These are phyloP conservation scores for Adansonia digitata DNA, from an alignment of 345 rosid species.

Conservation along the genomic window DNA sequence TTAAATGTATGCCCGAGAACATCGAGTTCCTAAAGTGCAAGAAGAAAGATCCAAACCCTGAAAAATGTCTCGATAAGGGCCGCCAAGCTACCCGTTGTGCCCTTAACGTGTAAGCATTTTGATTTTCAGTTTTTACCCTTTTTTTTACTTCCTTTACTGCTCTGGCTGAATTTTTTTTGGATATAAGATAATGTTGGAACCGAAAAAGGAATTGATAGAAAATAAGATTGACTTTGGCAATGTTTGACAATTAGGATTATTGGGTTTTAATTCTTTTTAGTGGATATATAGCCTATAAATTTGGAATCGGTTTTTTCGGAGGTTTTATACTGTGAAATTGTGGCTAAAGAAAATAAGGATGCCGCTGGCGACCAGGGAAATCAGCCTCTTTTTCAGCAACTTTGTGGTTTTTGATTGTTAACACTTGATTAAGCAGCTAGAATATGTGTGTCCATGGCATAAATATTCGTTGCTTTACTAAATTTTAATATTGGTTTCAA, in stretches of 20 bases:
- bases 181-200: background rate
- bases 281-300: background rate
- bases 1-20: slow-evolving; percentile 65
- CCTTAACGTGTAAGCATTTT: slow-evolving; percentile 61
- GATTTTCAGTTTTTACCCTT: background rate
- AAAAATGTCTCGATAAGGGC: slow-evolving; percentile 94
- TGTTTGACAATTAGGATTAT: background rate
- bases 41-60: slow-evolving; percentile 94
- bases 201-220: background rate
- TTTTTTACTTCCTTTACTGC: background rate
- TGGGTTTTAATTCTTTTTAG: background rate
- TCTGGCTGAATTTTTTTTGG: background rate
- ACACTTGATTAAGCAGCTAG: background rate
- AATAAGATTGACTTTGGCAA: background rate
- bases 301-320: background rate
- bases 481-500: background rate
- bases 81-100: slow-evolving; percentile 93
- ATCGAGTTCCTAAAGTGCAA: slow-evolving; percentile 89
- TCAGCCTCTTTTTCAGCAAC: background rate
- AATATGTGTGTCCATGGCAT: no score
- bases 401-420: background rate
- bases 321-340: background rate
- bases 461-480: background rate
- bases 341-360: background rate
- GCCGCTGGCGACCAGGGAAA: background rate